Evolutionary conservation across 2,329 filamentous ascomycete genomes (phyloP).

Genomic region (Pestalotiopsis sp.): DNA sequence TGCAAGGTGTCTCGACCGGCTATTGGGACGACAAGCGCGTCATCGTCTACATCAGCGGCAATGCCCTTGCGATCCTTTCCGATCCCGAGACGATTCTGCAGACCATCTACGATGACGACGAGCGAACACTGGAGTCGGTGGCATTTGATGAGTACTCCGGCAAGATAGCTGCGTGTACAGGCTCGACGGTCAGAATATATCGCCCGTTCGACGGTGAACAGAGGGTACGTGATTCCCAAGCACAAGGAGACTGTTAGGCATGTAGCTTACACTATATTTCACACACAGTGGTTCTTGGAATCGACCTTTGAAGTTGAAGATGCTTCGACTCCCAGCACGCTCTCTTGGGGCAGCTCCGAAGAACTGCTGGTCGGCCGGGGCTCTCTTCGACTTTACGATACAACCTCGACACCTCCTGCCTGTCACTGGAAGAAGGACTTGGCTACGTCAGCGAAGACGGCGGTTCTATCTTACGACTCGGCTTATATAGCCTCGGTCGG

Average conservation of each 20-base stretch:
- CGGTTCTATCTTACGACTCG: conserved; percentile 83
- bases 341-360: conserved; percentile 87
- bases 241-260: conserved; percentile 4
- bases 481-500: conserved; percentile 84
- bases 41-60: conserved; percentile 81
- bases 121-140: conserved; percentile 70
- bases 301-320: conserved; percentile 58
- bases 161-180: conserved; percentile 79
- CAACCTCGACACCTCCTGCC: conserved; percentile 48
- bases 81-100: conserved; percentile 78
- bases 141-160: conserved; percentile 81
- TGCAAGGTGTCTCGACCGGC: conserved; percentile 50
- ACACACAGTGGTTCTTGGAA: conserved; percentile 64
- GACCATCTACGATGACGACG: conserved; percentile 85
- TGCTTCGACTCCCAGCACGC: conserved; percentile 46
- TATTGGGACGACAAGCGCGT: conserved; percentile 43
- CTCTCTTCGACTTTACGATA: conserved; percentile 69
- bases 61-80: conserved; percentile 81
- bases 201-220: conserved; percentile 74
- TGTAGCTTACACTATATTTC: conserved; percentile 8
- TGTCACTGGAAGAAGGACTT: conserved; percentile 76
- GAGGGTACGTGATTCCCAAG: conserved; percentile 59
- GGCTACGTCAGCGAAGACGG: conserved; percentile 73
- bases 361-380: conserved; percentile 81
- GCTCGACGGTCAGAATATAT: conserved; percentile 73